These are phyloP conservation scores for Chaetomium cochliodes DNA, from an alignment of 495 filamentous ascomycete species.

Conservation along the genomic window DNA sequence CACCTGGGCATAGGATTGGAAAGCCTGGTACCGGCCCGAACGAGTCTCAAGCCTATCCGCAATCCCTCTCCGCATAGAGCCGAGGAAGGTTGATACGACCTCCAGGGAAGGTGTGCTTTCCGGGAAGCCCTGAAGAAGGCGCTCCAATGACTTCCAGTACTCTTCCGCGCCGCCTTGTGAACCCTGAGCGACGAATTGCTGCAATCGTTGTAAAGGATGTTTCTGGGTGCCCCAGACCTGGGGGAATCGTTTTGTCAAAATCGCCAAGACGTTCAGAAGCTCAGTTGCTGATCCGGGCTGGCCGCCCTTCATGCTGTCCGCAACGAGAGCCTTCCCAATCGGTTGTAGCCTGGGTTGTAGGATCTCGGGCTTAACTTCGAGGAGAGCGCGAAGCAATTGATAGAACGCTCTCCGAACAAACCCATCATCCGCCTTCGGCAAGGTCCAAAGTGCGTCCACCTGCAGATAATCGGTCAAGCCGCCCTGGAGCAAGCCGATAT, in stretches of 20 bases:
- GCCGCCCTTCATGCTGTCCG: conserved; percentile 62
- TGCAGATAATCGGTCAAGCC: conserved; percentile 57
- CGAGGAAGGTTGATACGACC: conserved; percentile 55
- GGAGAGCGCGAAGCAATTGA: conserved; percentile 59
- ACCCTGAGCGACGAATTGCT: conserved; percentile 75
- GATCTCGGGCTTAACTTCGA: conserved; percentile 55
- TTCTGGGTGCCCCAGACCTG: conserved; percentile 73
- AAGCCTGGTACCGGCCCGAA: conserved; percentile 63
- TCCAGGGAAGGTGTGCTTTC: conserved; percentile 49
- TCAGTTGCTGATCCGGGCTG: conserved; percentile 74
- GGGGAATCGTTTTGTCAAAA: conserved; percentile 61
- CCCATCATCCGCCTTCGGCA: conserved; percentile 64
- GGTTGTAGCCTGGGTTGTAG: conserved; percentile 53
- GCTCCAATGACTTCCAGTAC: conserved; percentile 68
- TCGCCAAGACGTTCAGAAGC: conserved; percentile 60
- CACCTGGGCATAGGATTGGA: conserved; percentile 67
- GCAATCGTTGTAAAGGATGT: conserved; percentile 60
- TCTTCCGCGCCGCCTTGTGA: conserved; percentile 67
- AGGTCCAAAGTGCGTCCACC: conserved; percentile 70
- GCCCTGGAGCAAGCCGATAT: conserved; percentile 51
- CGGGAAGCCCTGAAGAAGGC: conserved; percentile 62
- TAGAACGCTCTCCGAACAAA: conserved; percentile 70
- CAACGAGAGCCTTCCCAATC: conserved; percentile 65
- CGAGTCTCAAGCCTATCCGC: conserved; percentile 69
- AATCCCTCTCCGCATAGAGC: conserved; percentile 66